phyloP scores from a whole-genome alignment of 345 rosid species.

The Corymbia maculata region DNA sequence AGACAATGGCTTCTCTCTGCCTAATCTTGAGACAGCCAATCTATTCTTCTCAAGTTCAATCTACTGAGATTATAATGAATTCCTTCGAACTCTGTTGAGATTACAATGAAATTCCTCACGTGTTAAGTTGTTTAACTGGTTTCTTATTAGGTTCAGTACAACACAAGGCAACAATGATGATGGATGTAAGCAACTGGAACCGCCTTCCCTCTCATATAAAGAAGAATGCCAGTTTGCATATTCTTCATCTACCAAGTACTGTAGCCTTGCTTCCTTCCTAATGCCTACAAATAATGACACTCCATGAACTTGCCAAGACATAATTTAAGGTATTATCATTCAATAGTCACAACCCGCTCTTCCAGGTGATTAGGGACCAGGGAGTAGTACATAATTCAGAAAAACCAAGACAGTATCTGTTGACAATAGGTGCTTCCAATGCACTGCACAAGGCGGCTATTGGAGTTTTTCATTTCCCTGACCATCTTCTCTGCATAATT shows the following conservation, averaged over 20 bases:
- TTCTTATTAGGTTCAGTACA: not conserved
- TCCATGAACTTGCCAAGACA: not conserved
- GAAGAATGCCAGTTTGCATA: not conserved
- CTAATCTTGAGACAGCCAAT: not conserved
- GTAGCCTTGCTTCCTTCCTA: not conserved
- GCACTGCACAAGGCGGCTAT: not conserved
- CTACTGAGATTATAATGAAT: not conserved
- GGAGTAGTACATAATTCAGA: too few relatives aligned
- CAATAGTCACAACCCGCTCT: too few relatives aligned
- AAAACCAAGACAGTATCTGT: too few relatives aligned
- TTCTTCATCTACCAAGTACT: not conserved
- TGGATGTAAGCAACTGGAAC: not conserved
- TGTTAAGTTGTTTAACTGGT: not conserved
- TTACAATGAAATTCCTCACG: not conserved
- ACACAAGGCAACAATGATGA: not conserved
- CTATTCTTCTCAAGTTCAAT: not conserved
- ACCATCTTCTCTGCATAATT: not conserved
- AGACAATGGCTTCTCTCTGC: not conserved
- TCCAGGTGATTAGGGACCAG: too few relatives aligned
- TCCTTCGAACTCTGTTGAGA: not conserved
- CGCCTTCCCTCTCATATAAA: not conserved
- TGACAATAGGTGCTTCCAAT: not conserved
- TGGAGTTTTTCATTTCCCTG: not conserved
- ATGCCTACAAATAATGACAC: not conserved
- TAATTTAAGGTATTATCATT: too few relatives aligned